Evolutionary conservation across 1,284 basidiomycete species (phyloP), one percentile per base, ranked within the genome.

Genomic region (Rugiboletus extremiorientalis): DNA sequence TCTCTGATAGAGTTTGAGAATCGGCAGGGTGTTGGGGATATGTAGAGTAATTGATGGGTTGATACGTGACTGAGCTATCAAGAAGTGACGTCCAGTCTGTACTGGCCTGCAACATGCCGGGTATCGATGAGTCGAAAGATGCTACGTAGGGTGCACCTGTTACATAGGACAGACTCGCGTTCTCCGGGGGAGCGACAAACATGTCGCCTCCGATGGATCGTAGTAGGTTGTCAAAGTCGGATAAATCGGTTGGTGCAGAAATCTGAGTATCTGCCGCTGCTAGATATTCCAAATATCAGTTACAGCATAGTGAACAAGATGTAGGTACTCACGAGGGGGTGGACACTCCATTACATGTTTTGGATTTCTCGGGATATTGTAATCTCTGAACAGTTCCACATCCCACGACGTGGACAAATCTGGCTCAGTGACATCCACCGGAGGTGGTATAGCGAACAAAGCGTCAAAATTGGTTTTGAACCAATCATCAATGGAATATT

Each of bases 401-500:
- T 72, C 69, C 62, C 60, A 63, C 0, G 47, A 30, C 1, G 60
- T 10, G 2, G 64, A 59, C 28, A 50, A 40, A 28, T 74, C 69
- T 9, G 59, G 63, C 15, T 57, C 45, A 1, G 38, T 34, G 6
- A 58, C 57, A 3, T 71, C 60, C 10, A 70, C 69, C 3, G 63
- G 57, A 43, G 59, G 64, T 2, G 67, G 69, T 8, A 65, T 56
- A 15, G 65, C 59, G 25, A 75, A 76, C 16, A 72, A 49, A 15
- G 55, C 5, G 8, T 59, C 57, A 50, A 65, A 66, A 54, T 64
- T 60, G 6, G 54, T 36, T 27, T 61, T 59, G 36, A 72, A 62
- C 72, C 70, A 74, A 43, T 70, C 55, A 18, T 74, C 70, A 8
- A 72, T 56, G 6, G 63, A 59, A 27, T 52, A 47, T 34, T 64